phyloP scores from a whole-genome alignment of 2,329 filamentous ascomycete species.

The Cladosporium sp. region DNA sequence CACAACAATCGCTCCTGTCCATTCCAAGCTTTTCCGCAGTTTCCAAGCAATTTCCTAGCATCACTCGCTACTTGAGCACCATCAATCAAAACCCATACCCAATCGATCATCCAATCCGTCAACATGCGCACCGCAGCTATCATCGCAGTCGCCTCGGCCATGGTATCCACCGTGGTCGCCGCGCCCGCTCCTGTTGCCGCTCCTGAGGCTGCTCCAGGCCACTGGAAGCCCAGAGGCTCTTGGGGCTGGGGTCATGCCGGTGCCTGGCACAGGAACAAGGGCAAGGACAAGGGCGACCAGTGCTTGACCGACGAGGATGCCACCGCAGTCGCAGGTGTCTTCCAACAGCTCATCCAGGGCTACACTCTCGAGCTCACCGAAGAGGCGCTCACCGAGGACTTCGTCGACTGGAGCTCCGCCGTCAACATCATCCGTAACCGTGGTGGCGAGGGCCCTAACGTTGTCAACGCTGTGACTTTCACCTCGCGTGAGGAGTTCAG shows the following conservation, averaged over 20 bases:
- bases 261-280: slow-evolving; percentile 15
- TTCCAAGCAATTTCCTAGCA: background rate
- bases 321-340: slow-evolving; percentile 23
- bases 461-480: slow-evolving; percentile 25
- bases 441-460: slow-evolving; percentile 22
- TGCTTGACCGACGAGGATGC: slow-evolving; percentile 25
- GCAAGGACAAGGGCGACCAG: slow-evolving; percentile 12
- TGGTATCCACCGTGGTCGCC: slow-evolving; percentile 18
- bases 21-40: background rate
- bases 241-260: slow-evolving; percentile 17
- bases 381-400: slow-evolving; percentile 27
- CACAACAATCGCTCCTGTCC: slow-evolving; percentile 9
- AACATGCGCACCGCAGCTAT: slow-evolving; percentile 21
- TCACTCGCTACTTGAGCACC: slow-evolving; percentile 4
- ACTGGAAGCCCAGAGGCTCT: slow-evolving; percentile 16
- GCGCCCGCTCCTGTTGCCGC: slow-evolving; percentile 15
- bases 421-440: slow-evolving; percentile 30
- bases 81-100: background rate
- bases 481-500: slow-evolving; percentile 25
- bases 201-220: slow-evolving; percentile 4
- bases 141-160: slow-evolving; percentile 18
- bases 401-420: slow-evolving; percentile 28
- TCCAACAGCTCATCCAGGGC: slow-evolving; percentile 28
- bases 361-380: slow-evolving; percentile 28
- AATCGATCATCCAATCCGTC: background rate